A percentile compares a stretch with the other conserved stretches of the same genome.
phyloP scores from a whole-genome alignment of 164 flowering plant species.

The Annona cherimola region DNA sequence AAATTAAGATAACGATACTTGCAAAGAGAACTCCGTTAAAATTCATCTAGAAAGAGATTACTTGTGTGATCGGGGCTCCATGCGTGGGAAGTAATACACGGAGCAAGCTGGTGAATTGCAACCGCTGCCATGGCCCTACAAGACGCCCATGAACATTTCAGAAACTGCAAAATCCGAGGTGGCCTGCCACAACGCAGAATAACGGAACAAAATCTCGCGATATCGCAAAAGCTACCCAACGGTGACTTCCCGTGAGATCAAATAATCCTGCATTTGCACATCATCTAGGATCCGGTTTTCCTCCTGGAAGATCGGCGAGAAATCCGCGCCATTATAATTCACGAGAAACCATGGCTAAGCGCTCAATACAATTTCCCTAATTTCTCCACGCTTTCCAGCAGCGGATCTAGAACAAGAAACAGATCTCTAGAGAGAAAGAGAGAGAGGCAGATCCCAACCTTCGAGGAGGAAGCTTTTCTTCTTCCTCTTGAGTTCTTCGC shows the following conservation, averaged over 20 bases:
- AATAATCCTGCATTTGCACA: too few species aligned
- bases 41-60: slow-evolving; percentile 17
- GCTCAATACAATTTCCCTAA: too few species aligned
- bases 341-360: too few species aligned
- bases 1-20: not conserved
- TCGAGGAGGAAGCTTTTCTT: not conserved
- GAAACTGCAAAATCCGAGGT: not conserved
- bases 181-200: not conserved
- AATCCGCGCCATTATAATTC: too few species aligned
- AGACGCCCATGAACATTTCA: not conserved
- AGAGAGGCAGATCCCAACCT: not conserved
- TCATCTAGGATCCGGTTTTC: too few species aligned
- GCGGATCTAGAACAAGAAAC: not conserved
- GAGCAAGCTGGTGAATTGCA: slow-evolving; percentile 69
- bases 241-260: too few species aligned
- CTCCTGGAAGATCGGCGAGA: too few species aligned
- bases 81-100: slow-evolving; percentile 89
- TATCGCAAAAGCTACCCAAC: too few species aligned
- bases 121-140: slow-evolving; percentile 50
- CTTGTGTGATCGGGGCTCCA: slow-evolving; percentile 93
- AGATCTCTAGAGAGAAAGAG: not conserved
- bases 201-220: not conserved
- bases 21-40: not conserved
- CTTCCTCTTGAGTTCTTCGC: not conserved
- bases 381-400: too few species aligned